Base-by-base conservation (phyloP, 768 basidiomycete genomes). In the Mycena kentingensis region DNA sequence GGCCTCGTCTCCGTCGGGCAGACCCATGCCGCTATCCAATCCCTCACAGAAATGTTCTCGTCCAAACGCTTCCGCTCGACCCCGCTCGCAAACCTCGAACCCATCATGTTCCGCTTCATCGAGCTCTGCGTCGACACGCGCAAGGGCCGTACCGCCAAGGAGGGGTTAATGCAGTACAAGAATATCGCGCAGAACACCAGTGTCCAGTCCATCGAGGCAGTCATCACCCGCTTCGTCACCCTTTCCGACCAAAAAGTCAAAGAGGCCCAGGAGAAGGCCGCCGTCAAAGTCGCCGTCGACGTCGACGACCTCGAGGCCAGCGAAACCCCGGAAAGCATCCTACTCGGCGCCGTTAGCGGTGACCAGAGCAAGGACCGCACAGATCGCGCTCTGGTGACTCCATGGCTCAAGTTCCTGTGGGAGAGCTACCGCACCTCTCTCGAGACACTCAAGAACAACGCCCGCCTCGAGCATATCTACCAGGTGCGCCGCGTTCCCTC, bases 401-500 rank as follows among this genome's bases (percentile, higher is more conserved):
- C 96, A 0, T 97, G 94, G 87, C 87, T 98, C 66, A 94, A 95
- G 67, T 97, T 98, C 70, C 79, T 94, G n/a, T 98, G 95, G 94
- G 96, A 98, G 77, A 92, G 91, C 61, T 98, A 98, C 67, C 85
- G 96, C 51, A 97, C 93, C 18, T 93, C 90, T 1, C 76, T 99
- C 35, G 96, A 98, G 74, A 94, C 94, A 2, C 78, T 98, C 59
- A 96, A 98, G 68, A 96, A 97, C 67, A 98, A 97, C 65, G 90
- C 93, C 16, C 77, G 96, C 16, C 73, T 98, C 32, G 96, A 99
- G 72, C 73, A 77, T 16, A 92, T 98, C 56, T 99, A 99, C 73
- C 96, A 98, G 80, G 93, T 90, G 41, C 49, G 84, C n/a, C n/a
- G n/a, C n/a, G n/a, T n/a, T n/a, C n/a, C n/a, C n/a, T 70, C 5